A percentile compares a stretch with the other conserved stretches of the same genome.
Conservation (phyloP, 805 yeast genomes). For the Zygotorulaspora florentina region DNA sequence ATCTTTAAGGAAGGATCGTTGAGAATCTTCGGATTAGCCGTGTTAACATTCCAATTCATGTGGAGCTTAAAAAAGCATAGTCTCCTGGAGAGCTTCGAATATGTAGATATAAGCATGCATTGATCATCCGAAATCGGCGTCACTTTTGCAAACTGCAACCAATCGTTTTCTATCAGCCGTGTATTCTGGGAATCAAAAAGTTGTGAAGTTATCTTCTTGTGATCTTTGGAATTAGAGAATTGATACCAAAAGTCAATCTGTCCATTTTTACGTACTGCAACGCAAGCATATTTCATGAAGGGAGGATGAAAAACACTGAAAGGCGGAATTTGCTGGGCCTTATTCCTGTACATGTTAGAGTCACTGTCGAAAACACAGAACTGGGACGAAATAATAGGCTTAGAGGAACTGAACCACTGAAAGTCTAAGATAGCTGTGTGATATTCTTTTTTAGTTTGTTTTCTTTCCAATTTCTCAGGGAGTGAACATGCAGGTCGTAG, state of each 20-base stretch:
- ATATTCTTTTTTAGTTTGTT: constrained; percentile 36
- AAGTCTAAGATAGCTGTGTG: constrained; percentile 39
- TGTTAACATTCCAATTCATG: constrained; percentile 33
- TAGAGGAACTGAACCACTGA: constrained; percentile 41
- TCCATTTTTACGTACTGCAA: constrained; percentile 34
- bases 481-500: constrained; percentile 21
- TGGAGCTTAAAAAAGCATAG: constrained; percentile 30
- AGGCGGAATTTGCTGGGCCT: constrained; percentile 34
- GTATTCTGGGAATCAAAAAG: constrained; percentile 22
- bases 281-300: constrained; percentile 36
- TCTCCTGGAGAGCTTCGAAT: constrained; percentile 25
- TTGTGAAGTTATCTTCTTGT: constrained; percentile 34
- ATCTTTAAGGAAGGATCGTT: constrained; percentile 32
- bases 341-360: constrained; percentile 27
- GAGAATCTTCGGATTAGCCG: constrained; percentile 22
- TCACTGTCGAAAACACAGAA: constrained; percentile 32
- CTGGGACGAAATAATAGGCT: constrained; percentile 31
- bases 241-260: constrained; percentile 38
- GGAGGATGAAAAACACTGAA: constrained; percentile 37
- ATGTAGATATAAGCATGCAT: constrained; percentile 29
- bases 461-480: constrained; percentile 37
- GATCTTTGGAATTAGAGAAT: constrained; percentile 37
- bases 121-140: constrained; percentile 35
- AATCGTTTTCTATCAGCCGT: constrained; percentile 28
- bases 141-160: constrained; percentile 32